These are phyloP conservation scores for Acidiella bohemica DNA, from an alignment of 495 filamentous ascomycete genomes.

Conservation along the genomic window DNA sequence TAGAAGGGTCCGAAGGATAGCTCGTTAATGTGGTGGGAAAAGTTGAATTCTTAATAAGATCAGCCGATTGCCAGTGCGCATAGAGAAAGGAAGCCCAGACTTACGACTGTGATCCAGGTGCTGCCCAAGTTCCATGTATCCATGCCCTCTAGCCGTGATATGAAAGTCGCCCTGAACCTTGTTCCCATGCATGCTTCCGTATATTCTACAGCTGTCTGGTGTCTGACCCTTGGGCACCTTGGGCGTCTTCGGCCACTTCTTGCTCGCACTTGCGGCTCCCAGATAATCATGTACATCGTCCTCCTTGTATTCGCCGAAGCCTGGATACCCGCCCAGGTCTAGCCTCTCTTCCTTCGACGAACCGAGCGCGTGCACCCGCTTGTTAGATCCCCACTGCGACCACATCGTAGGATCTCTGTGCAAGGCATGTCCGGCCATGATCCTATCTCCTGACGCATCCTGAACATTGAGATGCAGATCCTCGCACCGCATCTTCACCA, in stretches of 20 bases:
- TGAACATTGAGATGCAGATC: slow-evolving; percentile 94
- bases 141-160: slow-evolving; percentile 89
- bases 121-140: slow-evolving; percentile 62
- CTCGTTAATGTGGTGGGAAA: slow-evolving; percentile 92
- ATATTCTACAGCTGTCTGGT: slow-evolving; percentile 67
- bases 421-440: slow-evolving; percentile 66
- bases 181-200: slow-evolving; percentile 77
- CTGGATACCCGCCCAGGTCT: slow-evolving; percentile 11
- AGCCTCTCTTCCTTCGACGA: slow-evolving; percentile 27
- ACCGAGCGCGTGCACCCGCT: slow-evolving; percentile 51
- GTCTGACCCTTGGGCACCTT: slow-evolving; percentile 41
- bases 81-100: slow-evolving; percentile 18
- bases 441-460: slow-evolving; percentile 82
- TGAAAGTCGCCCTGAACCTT: slow-evolving; percentile 98
- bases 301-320: slow-evolving; percentile 36
- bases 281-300: slow-evolving; percentile 65
- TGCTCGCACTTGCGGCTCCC: slow-evolving; percentile 44
- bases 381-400: slow-evolving; percentile 48
- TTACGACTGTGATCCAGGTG: slow-evolving; percentile 77
- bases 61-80: neutral
- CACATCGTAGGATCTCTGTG: slow-evolving; percentile 65
- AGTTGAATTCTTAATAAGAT: slow-evolving; percentile 65
- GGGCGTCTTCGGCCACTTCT: slow-evolving; percentile 61
- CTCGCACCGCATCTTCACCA: slow-evolving; percentile 78
- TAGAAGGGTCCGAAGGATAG: slow-evolving; percentile 95